Evolutionary conservation across 805 yeast genomes (phyloP).

Genomic region (Yamadazyma sp.): DNA sequence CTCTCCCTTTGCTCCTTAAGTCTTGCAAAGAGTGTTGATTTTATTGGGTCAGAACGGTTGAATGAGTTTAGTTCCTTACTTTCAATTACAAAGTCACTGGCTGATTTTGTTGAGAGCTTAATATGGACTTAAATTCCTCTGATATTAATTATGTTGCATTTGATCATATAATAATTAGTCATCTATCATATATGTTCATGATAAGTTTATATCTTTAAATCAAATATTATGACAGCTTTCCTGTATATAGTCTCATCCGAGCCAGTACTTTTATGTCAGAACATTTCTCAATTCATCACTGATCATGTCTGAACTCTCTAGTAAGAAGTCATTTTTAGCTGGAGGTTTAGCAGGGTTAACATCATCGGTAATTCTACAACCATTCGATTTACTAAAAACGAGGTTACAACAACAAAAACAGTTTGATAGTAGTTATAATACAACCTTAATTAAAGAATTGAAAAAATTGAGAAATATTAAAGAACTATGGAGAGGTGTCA

Average conservation of each 20-base stretch:
- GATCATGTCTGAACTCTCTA: conserved; percentile 13
- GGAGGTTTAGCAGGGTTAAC: conserved; percentile 86
- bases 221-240: no score
- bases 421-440: conserved; percentile 17
- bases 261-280: neutral
- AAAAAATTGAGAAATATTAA: conserved; percentile 36
- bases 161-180: neutral
- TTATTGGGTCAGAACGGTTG: conserved; percentile 11
- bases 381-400: conserved; percentile 85
- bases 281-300: neutral
- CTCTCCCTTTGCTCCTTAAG: conserved; percentile 49
- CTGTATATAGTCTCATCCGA: no score
- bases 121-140: neutral
- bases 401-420: conserved; percentile 55
- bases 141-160: neutral
- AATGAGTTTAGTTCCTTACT: conserved; percentile 24
- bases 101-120: conserved; percentile 5
- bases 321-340: conserved; percentile 13
- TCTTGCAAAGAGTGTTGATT: conserved; percentile 11
- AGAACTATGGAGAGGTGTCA: conserved; percentile 88
- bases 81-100: conserved; percentile 20
- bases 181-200: no score
- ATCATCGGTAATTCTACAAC: conserved; percentile 79
- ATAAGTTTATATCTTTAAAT: no score
- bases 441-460: conserved; percentile 40